Percentiles rank a stretch among this genome's conserved stretches.
These are phyloP conservation scores for Penicillium ochrochloron DNA, from an alignment of 495 filamentous ascomycete genomes.

Conservation along the genomic window DNA sequence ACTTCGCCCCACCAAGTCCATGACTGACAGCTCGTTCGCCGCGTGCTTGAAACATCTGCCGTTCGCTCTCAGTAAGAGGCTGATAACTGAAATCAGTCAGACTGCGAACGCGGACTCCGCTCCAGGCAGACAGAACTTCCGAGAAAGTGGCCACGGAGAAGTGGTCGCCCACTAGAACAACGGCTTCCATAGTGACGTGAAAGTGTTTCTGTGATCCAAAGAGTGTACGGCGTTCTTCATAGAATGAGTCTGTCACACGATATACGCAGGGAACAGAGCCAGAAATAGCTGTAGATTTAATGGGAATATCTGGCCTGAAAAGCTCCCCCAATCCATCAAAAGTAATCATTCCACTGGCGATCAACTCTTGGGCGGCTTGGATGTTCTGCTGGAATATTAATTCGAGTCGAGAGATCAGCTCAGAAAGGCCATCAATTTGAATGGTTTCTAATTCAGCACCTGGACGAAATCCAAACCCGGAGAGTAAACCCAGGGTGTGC, in stretches of 20 bases:
- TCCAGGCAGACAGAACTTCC: neutral
- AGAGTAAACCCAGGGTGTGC: neutral
- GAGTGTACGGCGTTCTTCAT: neutral
- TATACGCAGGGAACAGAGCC: neutral
- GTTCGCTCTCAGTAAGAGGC: neutral
- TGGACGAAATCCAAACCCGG: neutral
- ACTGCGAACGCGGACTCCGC: neutral
- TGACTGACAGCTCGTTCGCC: neutral
- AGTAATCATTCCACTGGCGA: constrained; percentile 2
- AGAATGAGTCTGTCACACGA: neutral
- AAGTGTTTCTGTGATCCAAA: constrained; percentile 7
- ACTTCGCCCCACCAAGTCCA: constrained; percentile 1
- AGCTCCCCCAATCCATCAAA: constrained; percentile 3
- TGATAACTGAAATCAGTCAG: neutral
- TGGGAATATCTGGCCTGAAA: neutral
- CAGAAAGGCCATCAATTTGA: neutral
- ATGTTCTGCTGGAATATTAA: neutral
- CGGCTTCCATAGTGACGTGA: constrained; percentile 5
- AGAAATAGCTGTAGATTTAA: neutral
- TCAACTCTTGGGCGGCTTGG: neutral
- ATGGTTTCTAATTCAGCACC: neutral
- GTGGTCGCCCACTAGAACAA: neutral
- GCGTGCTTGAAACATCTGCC: neutral
- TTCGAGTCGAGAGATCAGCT: neutral
- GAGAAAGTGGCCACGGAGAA: neutral